Evolutionary conservation across 805 yeast species (phyloP).

Genomic region (Yamadazyma olivae): DNA sequence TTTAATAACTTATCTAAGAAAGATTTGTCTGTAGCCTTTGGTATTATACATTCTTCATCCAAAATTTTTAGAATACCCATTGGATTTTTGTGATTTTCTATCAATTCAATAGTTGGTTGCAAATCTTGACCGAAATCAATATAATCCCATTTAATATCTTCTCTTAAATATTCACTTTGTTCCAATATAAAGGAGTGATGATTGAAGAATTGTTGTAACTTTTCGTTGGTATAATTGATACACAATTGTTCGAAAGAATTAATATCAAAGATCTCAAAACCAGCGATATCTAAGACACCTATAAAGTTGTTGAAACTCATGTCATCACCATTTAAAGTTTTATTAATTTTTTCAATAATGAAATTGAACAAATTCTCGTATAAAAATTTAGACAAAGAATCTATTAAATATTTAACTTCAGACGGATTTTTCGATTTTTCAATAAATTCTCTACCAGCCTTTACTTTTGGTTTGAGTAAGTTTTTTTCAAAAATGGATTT

Average conservation of each 20-base stretch:
- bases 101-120: constrained; percentile 90
- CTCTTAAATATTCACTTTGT: constrained; percentile 57
- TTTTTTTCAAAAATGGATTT: constrained; percentile 50
- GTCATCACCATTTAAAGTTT: constrained; percentile 42
- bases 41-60: constrained; percentile 95
- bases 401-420: constrained; percentile 78
- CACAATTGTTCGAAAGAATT: constrained; percentile 62
- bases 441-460: constrained; percentile 87
- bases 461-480: constrained; percentile 75
- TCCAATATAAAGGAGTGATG: constrained; percentile 61
- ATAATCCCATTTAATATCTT: constrained; percentile 64
- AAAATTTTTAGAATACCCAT: constrained; percentile 82
- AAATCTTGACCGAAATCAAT: constrained; percentile 94
- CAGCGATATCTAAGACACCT: constrained; percentile 61
- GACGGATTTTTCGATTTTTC: constrained; percentile 72
- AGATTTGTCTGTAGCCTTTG: constrained; percentile 79
- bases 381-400: constrained; percentile 82
- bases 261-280: constrained; percentile 56
- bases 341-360: constrained; percentile 74
- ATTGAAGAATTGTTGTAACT: constrained; percentile 58
- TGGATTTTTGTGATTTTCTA: constrained; percentile 56
- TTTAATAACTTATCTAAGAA: constrained; percentile 76
- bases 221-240: constrained; percentile 60
- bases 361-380: constrained; percentile 82
- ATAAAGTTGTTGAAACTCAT: constrained; percentile 37